A percentile compares a stretch with the other conserved stretches of the same genome.
These are phyloP conservation scores for Phytophthora melonis DNA, from an alignment of 352 stramenopile genomes.

Conservation along the genomic window DNA sequence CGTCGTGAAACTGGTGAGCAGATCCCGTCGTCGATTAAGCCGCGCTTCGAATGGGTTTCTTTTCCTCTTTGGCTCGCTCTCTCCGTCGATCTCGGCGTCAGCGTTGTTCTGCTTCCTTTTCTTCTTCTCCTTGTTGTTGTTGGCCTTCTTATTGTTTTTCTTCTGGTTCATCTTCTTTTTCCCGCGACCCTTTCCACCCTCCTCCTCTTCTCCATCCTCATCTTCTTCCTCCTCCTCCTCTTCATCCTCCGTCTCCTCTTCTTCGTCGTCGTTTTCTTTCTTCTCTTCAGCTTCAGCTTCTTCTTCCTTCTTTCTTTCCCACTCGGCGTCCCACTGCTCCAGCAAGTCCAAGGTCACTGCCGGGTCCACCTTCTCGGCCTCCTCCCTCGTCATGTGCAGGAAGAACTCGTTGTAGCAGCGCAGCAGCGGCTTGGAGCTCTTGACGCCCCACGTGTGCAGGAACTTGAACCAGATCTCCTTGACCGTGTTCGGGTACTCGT, in stretches of 20 bases:
- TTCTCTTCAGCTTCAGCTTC: conserved; percentile 15
- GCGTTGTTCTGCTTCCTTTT: not conserved
- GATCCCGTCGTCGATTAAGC: not conserved
- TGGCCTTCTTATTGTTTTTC: not conserved
- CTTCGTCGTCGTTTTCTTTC: conserved; percentile 3
- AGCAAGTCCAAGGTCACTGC: conserved; percentile 67
- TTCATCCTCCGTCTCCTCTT: not conserved
- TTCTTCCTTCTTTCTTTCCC: conserved; percentile 39
- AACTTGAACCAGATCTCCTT: conserved; percentile 77
- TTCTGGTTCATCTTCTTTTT: conserved; percentile 23
- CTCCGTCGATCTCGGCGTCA: not conserved
- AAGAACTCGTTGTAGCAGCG: conserved; percentile 83
- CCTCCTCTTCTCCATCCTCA: not conserved
- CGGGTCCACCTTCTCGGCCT: conserved; percentile 59
- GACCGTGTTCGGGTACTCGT: conserved; percentile 60
- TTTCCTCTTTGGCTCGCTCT: not conserved
- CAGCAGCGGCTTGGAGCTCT: conserved; percentile 66
- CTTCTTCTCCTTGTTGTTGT: not conserved
- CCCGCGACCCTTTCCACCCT: conserved; percentile 15
- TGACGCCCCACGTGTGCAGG: conserved; percentile 66
- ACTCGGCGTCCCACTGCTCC: conserved; percentile 74
- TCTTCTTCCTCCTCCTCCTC: conserved; percentile 16
- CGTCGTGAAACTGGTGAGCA: conserved; percentile 54
- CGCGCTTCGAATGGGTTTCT: not conserved
- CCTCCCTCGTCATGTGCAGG: conserved; percentile 31